Evolutionary conservation across 2,329 filamentous ascomycete genomes (phyloP).

Genomic region (Salinomyces thailandicus): DNA sequence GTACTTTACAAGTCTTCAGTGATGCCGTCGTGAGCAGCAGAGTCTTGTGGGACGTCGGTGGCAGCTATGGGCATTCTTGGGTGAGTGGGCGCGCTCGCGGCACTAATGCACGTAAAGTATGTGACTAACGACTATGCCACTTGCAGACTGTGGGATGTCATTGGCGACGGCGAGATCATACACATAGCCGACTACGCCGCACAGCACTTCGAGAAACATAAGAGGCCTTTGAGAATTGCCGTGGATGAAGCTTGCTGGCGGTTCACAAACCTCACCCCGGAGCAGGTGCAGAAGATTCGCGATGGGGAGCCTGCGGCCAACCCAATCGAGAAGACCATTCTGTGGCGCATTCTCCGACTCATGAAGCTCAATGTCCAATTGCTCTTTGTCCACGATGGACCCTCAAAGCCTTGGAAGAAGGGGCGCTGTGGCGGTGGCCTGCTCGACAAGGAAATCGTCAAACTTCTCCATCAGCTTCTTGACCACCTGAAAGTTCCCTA

Average conservation of each 20-base stretch:
- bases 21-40: too few species aligned
- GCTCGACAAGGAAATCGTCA: slow-evolving; percentile 26
- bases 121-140: too few species aligned
- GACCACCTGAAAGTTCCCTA: slow-evolving; percentile 32
- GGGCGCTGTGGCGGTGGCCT: slow-evolving; percentile 20
- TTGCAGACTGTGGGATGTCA: slow-evolving; percentile 27
- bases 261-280: slow-evolving; percentile 31
- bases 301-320: slow-evolving; percentile 29
- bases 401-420: slow-evolving; percentile 32
- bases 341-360: slow-evolving; percentile 35
- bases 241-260: slow-evolving; percentile 37
- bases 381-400: slow-evolving; percentile 47
- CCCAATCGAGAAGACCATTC: slow-evolving; percentile 33
- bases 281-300: slow-evolving; percentile 26
- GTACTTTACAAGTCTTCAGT: too few species aligned
- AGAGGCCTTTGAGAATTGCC: slow-evolving; percentile 31
- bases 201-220: slow-evolving; percentile 25
- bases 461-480: slow-evolving; percentile 29
- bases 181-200: slow-evolving; percentile 30
- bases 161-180: slow-evolving; percentile 27
- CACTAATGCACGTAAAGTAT: too few species aligned
- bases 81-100: too few species aligned
- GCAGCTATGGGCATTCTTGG: too few species aligned
- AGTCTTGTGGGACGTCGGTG: too few species aligned
- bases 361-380: slow-evolving; percentile 41